A percentile compares a stretch with the other conserved stretches of the same genome.
Evolutionary conservation across 805 yeast genomes (phyloP).

Genomic region (Candida railenensis): DNA sequence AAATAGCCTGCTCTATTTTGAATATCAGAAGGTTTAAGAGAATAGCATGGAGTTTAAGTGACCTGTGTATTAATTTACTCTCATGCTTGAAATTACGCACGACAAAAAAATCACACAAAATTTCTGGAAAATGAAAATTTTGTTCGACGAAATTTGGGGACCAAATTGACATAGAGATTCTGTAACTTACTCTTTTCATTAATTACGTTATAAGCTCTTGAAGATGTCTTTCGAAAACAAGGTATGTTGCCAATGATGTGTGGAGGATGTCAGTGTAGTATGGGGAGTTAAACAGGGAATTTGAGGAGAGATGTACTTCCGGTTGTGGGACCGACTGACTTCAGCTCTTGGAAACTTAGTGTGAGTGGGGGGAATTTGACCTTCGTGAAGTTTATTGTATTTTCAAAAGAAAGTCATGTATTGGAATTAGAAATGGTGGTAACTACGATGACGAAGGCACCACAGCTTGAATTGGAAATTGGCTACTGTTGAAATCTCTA

Average conservation of each 20-base stretch:
- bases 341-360: no score
- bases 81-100: conserved; percentile 9
- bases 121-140: conserved; percentile 9
- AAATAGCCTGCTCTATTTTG: background rate
- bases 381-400: no score
- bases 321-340: no score
- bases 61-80: background rate
- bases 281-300: background rate
- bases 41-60: background rate
- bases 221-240: conserved; percentile 48
- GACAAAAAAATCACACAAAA: conserved; percentile 10
- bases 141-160: conserved; percentile 10
- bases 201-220: conserved; percentile 7
- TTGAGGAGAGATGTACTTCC: background rate
- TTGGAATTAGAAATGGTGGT: no score
- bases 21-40: background rate
- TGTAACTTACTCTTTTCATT: background rate
- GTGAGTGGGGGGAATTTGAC: no score
- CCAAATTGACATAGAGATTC: conserved; percentile 3
- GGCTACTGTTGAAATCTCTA: no score
- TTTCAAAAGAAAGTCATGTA: no score
- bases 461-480: no score
- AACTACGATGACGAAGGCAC: no score
- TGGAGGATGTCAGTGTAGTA: background rate
- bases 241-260: conserved; percentile 31